Evolutionary conservation across 768 basidiomycete species (phyloP).

Genomic region (Daedaleopsis nitida): DNA sequence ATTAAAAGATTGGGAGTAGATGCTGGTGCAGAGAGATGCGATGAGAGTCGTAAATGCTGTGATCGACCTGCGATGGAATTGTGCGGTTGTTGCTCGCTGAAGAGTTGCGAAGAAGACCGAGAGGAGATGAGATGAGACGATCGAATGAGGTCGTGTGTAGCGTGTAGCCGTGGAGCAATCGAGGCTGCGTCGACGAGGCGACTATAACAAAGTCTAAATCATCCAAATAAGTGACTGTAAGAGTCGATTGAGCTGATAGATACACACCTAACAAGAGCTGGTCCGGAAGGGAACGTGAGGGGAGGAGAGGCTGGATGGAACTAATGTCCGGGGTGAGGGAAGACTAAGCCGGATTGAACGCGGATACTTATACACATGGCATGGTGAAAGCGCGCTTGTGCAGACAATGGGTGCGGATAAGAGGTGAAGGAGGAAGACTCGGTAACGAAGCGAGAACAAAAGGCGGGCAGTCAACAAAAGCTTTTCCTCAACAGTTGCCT

Average conservation of each 20-base stretch:
- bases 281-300: constrained; percentile 27
- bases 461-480: constrained; percentile 27
- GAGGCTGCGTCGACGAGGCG: constrained; percentile 18
- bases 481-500: constrained; percentile 27
- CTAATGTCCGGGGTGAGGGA: constrained; percentile 32
- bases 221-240: not conserved
- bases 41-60: constrained; percentile 28
- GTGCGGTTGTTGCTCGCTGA: constrained; percentile 39
- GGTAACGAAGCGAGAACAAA: constrained; percentile 35
- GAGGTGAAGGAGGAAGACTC: constrained; percentile 10
- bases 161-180: constrained; percentile 33
- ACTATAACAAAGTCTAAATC: constrained; percentile 25
- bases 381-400: constrained; percentile 17
- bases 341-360: constrained; percentile 13
- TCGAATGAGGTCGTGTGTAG: constrained; percentile 25
- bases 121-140: constrained; percentile 19
- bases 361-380: constrained; percentile 33
- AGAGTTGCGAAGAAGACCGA: constrained; percentile 30
- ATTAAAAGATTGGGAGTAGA: constrained; percentile 20
- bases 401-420: constrained; percentile 30
- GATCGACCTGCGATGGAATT: constrained; percentile 68
- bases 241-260: not conserved
- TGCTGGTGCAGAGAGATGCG: constrained; percentile 24
- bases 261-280: constrained; percentile 33
- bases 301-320: constrained; percentile 25